Evolutionary conservation across 2,329 filamentous ascomycete species (phyloP).

Genomic region (Colletotrichum camelliae): DNA sequence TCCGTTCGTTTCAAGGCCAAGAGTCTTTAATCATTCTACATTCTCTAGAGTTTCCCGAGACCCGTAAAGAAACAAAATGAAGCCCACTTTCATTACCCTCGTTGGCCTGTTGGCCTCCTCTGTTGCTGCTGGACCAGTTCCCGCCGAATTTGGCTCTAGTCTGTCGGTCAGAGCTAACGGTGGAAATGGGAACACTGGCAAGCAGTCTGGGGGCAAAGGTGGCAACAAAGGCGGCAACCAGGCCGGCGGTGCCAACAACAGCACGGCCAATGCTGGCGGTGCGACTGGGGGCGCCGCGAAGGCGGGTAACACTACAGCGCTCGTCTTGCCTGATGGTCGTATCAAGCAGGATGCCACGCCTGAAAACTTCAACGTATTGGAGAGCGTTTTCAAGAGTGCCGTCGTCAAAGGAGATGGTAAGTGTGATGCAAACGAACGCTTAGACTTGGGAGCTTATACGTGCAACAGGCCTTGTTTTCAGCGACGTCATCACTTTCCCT

Average conservation of each 20-base stretch:
- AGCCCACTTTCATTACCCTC: constrained; percentile 5
- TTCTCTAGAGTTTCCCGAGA: not conserved
- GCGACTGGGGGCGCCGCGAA: not conserved
- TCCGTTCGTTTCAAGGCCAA: constrained; percentile 1
- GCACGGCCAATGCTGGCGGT: not conserved
- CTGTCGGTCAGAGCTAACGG: not conserved
- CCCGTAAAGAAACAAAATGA: not conserved
- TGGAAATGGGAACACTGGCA: not conserved
- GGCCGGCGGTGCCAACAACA: not conserved
- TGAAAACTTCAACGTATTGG: constrained; percentile 26
- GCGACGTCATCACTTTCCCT: constrained; percentile 22
- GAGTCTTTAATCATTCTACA: not conserved
- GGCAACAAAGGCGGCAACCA: not conserved
- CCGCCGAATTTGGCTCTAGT: not conserved
- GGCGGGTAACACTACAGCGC: not conserved
- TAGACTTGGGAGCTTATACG: not conserved
- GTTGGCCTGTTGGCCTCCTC: constrained; percentile 2
- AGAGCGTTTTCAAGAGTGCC: constrained; percentile 27
- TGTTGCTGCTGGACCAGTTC: constrained; percentile 11
- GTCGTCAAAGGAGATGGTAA: constrained; percentile 29
- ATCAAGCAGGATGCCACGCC: constrained; percentile 21
- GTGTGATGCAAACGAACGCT: not conserved
- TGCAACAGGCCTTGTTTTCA: constrained; percentile 13
- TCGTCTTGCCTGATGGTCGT: constrained; percentile 25
- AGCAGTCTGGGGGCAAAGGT: not conserved